Base-by-base conservation (phyloP, 805 yeast species). In the Wickerhamiella bombiphila region DNA sequence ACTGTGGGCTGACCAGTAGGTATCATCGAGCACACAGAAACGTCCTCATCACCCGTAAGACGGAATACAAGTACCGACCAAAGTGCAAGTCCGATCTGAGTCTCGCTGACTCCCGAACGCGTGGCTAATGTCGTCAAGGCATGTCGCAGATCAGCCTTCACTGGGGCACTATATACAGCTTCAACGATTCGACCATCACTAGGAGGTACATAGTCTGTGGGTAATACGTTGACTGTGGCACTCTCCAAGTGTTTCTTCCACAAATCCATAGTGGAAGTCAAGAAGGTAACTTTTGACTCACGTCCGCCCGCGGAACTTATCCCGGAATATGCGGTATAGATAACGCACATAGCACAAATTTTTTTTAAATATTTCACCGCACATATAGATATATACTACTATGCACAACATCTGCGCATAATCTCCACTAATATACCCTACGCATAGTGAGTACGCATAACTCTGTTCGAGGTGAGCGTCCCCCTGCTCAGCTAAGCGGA, bases 31-130 rank as follows among this genome's bases (percentile, higher is more conserved):
- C 86, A 85, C 43, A 88, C 61, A n/a, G 79, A 76, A 36, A 91
- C 76, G 51, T 88, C 96, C 47, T 88, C 96, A 55, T 88, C 97
- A 18, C 96, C 97, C 2, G 95, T 79, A 34, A 82, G 63, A 53
- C 97, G 68, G 58, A 70, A 77, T 28, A 82, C 66, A 40, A 88
- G 65, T 1, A 78, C 72, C 18, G 78, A 72, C 60, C 76, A 80
- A 1, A 70, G 70, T 14, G 94, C 63, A 43, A 82, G 63, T 0
- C 76, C 74, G 13, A 70, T 57, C 7, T 63, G 52, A 55, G 77
- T 80, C 5, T 54, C 38, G 5, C 59, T 39, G n/a, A 54, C 46
- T 29, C 52, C 45, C 24, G 42, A 22, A 30, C 45, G 29, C 2
- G 45, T 42, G 33, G 46, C 44, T 7, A 51, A 37, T 13, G 43